Percentiles rank a stretch among this genome's conserved stretches.
Conservation (phyloP, 768 basidiomycete genomes). For the Lentinula lateritia region DNA sequence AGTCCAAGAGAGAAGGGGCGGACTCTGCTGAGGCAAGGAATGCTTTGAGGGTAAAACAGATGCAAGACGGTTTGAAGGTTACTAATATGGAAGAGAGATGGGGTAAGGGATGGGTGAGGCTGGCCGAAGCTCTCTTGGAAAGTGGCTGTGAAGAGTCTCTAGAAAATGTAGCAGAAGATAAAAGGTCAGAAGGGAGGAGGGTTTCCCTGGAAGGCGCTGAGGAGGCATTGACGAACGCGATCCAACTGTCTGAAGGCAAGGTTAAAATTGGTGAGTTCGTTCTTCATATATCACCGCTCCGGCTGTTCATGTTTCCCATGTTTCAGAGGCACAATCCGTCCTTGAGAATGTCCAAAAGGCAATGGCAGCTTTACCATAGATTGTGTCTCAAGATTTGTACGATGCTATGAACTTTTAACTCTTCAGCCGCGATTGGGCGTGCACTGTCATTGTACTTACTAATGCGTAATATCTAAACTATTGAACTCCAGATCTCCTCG, state of each 20-base stretch:
- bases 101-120: constrained; percentile 6
- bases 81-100: constrained; percentile 3
- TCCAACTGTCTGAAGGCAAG: constrained; percentile 2
- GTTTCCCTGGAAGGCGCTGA: background rate
- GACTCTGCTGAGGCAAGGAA: background rate
- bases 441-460: too few species aligned
- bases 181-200: background rate
- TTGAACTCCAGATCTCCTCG: too few species aligned
- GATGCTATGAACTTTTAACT: too few species aligned
- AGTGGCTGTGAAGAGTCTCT: background rate
- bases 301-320: background rate
- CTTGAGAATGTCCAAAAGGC: constrained; percentile 11
- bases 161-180: background rate
- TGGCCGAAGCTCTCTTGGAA: constrained; percentile 4
- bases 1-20: background rate
- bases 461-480: too few species aligned
- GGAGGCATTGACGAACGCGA: constrained; percentile 3
- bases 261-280: background rate
- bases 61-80: constrained; percentile 1
- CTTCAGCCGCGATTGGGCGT: too few species aligned
- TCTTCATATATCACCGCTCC: background rate
- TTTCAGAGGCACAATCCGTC: constrained; percentile 9
- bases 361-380: constrained; percentile 9
- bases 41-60: background rate
- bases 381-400: too few species aligned